Base-by-base conservation (phyloP, 2,329 filamentous ascomycete species). In the Botrytis hyacinthi region DNA sequence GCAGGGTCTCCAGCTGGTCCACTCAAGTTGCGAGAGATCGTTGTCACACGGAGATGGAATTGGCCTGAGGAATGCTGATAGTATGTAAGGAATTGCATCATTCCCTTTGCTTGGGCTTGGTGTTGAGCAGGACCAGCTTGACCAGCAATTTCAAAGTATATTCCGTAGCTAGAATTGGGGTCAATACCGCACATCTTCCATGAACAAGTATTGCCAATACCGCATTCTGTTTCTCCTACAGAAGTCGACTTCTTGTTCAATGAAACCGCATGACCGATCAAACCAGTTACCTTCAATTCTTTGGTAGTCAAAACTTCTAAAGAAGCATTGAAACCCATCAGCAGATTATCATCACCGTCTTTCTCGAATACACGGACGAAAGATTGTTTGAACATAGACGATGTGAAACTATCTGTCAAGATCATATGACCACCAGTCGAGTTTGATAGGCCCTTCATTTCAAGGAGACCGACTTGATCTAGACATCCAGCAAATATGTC, bases 181-280 rank as follows among this genome's bases (percentile, higher is more conserved):
- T 98, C 95, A 78, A 99, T 98, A 78, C 94, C 95, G 80, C 96
- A 98, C 95, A 99, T 98, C 85, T 99, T 99, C 96, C 96, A 99
- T 4, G 95, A 95, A 83, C 95, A 98, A 0, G 96, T 99, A 82
- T 98, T 98, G 77, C 96, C 96, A 79, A 99, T 98, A 80, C 96
- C 96, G 79, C 95, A 98, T 82, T 99, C 96, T 0, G 96, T 98
- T 85, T 99, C 96, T 71, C 96, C 96, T 20, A 99, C 96, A 1
- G 94, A 97, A 14, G 93, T 92, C 0, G 96, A 98, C 82, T 99
- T 99, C 85, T 98, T 99, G 86, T 98, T 98, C 78, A 98, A 86
- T 3, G 95, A 98, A 65, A 99, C 92, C 0, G 95, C 96, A 82
- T 99, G 96, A 16, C 96, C 96, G 79, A 99, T 99, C 54, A 99